Evolutionary conservation across 305 asterid species (phyloP).

Genomic region (Andrographis paniculata): DNA sequence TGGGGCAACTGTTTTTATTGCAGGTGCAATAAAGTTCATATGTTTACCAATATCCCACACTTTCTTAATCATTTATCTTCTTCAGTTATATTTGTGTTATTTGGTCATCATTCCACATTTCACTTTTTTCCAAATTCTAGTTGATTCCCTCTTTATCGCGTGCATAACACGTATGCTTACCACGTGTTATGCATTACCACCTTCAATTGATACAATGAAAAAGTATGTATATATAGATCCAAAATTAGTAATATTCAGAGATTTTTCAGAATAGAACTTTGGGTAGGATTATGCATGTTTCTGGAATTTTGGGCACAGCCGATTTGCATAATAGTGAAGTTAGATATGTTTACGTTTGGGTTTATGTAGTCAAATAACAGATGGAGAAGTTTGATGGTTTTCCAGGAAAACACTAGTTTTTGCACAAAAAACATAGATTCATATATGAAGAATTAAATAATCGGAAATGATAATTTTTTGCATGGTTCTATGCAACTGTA

Average conservation of each 20-base stretch:
- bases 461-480: not conserved
- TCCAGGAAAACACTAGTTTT: too few species aligned
- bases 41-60: not conserved
- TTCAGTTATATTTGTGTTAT: not conserved
- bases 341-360: too few species aligned
- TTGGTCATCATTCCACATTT: not conserved
- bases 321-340: too few species aligned
- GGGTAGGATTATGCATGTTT: too few species aligned
- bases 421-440: too few species aligned
- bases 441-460: not conserved
- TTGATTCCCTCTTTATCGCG: not conserved
- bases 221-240: too few species aligned
- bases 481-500: slow-evolving; percentile 1
- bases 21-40: slow-evolving; percentile 62
- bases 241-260: too few species aligned
- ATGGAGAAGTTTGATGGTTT: too few species aligned
- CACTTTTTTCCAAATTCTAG: too few species aligned
- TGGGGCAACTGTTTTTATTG: slow-evolving; percentile 78
- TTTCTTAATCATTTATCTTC: not conserved
- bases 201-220: not conserved
- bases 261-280: too few species aligned
- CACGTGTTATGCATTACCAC: not conserved
- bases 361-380: too few species aligned
- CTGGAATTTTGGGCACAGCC: too few species aligned
- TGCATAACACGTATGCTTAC: not conserved